Evolutionary conservation across 345 rosid genomes (phyloP).

Genomic region (Rhodomyrtus tomentosa): DNA sequence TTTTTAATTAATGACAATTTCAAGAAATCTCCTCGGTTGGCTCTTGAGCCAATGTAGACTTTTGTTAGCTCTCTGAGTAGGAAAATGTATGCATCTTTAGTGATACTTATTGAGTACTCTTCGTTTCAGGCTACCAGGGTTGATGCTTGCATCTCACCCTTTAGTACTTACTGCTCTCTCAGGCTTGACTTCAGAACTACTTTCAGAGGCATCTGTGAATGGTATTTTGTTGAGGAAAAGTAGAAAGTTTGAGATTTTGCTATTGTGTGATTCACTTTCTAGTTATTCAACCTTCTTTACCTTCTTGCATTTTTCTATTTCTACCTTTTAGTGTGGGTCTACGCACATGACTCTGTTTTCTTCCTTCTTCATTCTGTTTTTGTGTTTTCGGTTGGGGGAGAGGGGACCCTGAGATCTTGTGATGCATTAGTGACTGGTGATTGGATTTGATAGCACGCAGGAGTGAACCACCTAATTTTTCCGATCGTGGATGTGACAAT

Average conservation of each 20-base stretch:
- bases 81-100: neutral
- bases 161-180: constrained; percentile 84
- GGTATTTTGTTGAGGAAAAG: constrained; percentile 37
- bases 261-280: neutral
- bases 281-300: neutral
- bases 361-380: neutral
- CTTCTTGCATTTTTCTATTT: neutral
- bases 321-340: neutral
- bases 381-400: neutral
- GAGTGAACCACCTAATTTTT: neutral
- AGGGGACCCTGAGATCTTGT: neutral
- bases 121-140: constrained; percentile 77
- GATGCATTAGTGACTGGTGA: neutral
- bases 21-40: neutral
- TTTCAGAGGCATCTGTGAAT: constrained; percentile 95
- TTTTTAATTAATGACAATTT: neutral
- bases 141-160: constrained; percentile 79
- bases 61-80: neutral
- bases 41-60: neutral
- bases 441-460: neutral
- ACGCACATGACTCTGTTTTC: neutral
- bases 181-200: constrained; percentile 72
- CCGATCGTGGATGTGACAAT: neutral
- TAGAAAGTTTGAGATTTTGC: neutral
- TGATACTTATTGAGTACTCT: neutral